phyloP scores from a whole-genome alignment of 177 flowering plant genomes.

The Vitis hybrid region DNA sequence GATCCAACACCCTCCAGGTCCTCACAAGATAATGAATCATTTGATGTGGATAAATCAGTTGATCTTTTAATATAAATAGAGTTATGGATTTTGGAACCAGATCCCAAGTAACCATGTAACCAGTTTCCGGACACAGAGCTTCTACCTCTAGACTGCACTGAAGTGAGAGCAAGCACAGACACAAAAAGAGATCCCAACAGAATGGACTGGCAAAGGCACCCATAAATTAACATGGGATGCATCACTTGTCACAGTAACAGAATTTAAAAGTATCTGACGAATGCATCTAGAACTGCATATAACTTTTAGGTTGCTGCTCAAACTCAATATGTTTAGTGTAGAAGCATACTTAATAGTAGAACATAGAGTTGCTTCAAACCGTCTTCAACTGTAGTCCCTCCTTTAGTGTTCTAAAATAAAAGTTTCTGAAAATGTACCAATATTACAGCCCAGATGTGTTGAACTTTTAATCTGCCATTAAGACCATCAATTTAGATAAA shows the following conservation, averaged over 20 bases:
- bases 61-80: slow-evolving; percentile 13
- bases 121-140: slow-evolving; percentile 14
- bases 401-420: not conserved
- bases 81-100: slow-evolving; percentile 15
- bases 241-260: slow-evolving; percentile 28
- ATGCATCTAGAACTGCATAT: slow-evolving; percentile 2
- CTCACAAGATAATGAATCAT: slow-evolving; percentile 56
- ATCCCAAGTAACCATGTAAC: slow-evolving; percentile 15
- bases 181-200: slow-evolving; percentile 32
- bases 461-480: not conserved
- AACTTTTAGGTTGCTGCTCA: slow-evolving; percentile 3
- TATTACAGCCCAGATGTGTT: not conserved
- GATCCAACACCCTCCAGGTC: slow-evolving; percentile 85
- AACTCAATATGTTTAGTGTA: not conserved
- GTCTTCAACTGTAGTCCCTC: not conserved
- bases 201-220: slow-evolving; percentile 36
- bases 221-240: slow-evolving; percentile 36
- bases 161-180: slow-evolving; percentile 25
- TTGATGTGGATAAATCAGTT: slow-evolving; percentile 12
- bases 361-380: not conserved
- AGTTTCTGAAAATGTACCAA: not conserved
- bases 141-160: slow-evolving; percentile 17
- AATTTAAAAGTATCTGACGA: not conserved
- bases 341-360: not conserved
- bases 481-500: not conserved